Evolutionary conservation across 1,284 basidiomycete species (phyloP).

Genomic region (Gomphus bonarii): DNA sequence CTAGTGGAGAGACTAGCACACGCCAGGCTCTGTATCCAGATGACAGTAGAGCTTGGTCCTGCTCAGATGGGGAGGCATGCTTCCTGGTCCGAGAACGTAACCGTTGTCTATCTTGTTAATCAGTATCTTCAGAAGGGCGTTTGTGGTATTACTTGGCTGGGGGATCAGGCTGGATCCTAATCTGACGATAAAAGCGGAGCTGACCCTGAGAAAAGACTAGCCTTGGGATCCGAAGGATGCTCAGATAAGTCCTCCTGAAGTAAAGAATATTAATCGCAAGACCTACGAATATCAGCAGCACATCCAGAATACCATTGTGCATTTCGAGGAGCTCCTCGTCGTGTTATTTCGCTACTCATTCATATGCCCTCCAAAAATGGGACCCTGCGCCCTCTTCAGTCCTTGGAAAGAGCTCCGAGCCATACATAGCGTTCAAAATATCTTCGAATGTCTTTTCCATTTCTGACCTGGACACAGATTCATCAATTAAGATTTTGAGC

Average conservation of each 20-base stretch:
- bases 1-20: slow-evolving; percentile 6
- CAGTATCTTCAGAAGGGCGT: slow-evolving; percentile 4
- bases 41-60: not conserved
- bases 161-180: not conserved
- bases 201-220: slow-evolving; percentile 12
- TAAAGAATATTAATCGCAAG: not conserved
- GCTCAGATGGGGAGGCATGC: not conserved
- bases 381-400: too few relatives aligned
- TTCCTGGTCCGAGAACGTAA: not conserved
- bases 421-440: too few relatives aligned
- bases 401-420: too few relatives aligned
- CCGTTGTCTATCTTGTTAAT: not conserved
- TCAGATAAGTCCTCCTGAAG: not conserved
- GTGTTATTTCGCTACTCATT: too few relatives aligned
- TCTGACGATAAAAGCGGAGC: slow-evolving; percentile 7
- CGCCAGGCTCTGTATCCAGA: not conserved
- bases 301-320: slow-evolving; percentile 3
- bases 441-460: too few relatives aligned
- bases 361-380: too few relatives aligned
- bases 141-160: slow-evolving; percentile 1
- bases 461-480: too few relatives aligned
- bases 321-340: slow-evolving; percentile 2
- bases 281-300: slow-evolving; percentile 10
- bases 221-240: not conserved
- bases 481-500: too few relatives aligned